Evolutionary conservation across 495 filamentous ascomycete species (phyloP), one percentile per base, ranked within the genome.

Genomic region (Penicillium subrubescens): DNA sequence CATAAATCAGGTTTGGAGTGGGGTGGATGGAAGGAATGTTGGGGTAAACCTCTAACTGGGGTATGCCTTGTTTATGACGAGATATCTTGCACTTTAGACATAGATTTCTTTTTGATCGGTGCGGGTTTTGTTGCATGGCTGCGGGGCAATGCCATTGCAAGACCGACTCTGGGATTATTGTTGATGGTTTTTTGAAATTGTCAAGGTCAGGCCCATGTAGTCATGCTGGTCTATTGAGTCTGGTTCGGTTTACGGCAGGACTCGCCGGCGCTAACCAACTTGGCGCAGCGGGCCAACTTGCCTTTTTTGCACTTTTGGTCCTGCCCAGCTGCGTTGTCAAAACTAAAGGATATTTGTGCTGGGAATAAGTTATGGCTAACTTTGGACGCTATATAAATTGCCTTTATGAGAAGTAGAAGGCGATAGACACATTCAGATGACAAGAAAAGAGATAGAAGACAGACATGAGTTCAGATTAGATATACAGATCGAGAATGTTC

Each of bases 221-320:
- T 27, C 17, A 12, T 15, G 5, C 10, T 50, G 44, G 5, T 15
- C 11, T 23, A 0, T 39, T 39, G 35, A 39, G 46, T 5, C 25
- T 19, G 14, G 1, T 29, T 51, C 23, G 3, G 2, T 51, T 51
- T 51, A 83, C 81, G 75, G 79, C 80, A 35, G 81, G 74, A 19
- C 66, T 80, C 35, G 82, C 82, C 48, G 83, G 48, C 23, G 48
- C 48, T 51, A 51, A 29, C 48, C 48, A 23, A 5, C 48, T 51
- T 51, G 48, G 46, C 23, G 21, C 46, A 23, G 48, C 46, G 46
- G 48, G 25, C 8, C 12, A 11, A 15, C 48, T 51, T 51, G 48
- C 48, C 25, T 51, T 51, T 0, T 15, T 29, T 27, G 23, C 5
- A 14, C 19, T 29, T 21, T 14, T 4, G 25, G 4, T 27, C 25